phyloP scores from a whole-genome alignment of 148 eudicot genomes.

The Chenopodium quinoa region DNA sequence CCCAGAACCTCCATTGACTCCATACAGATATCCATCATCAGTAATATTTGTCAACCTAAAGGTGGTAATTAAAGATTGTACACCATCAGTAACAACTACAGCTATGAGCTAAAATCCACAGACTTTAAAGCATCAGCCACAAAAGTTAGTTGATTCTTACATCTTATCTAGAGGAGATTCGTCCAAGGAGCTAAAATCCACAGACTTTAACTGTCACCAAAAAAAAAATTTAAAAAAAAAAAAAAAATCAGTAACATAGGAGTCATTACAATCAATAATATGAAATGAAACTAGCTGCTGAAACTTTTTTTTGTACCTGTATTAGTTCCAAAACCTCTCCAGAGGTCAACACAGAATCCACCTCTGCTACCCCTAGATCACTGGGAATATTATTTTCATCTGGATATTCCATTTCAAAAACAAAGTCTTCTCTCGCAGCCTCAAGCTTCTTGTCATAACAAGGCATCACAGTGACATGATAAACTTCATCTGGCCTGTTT shows the following conservation, averaged over 20 bases:
- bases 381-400: constrained; percentile 34
- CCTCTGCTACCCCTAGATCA: constrained; percentile 54
- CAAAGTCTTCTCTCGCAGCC: constrained; percentile 91
- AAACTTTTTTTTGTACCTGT: constrained; percentile 41
- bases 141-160: constrained; percentile 42
- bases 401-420: constrained; percentile 54
- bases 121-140: background rate
- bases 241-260: too few species aligned
- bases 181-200: constrained; percentile 70
- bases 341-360: constrained; percentile 96
- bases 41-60: constrained; percentile 76
- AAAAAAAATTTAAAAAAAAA: constrained; percentile 10
- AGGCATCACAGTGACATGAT: constrained; percentile 99
- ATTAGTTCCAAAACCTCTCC: constrained; percentile 91
- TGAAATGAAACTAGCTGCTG: background rate
- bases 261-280: background rate
- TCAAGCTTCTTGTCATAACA: constrained; percentile 99
- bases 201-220: constrained; percentile 59
- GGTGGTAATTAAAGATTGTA: background rate
- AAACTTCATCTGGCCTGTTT: constrained; percentile 80
- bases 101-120: too few species aligned
- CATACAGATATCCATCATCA: constrained; percentile 75
- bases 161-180: constrained; percentile 79
- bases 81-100: too few species aligned
- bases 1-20: constrained; percentile 89